Conservation (phyloP, 148 eudicot genomes). For the Talinum fruticosum region DNA sequence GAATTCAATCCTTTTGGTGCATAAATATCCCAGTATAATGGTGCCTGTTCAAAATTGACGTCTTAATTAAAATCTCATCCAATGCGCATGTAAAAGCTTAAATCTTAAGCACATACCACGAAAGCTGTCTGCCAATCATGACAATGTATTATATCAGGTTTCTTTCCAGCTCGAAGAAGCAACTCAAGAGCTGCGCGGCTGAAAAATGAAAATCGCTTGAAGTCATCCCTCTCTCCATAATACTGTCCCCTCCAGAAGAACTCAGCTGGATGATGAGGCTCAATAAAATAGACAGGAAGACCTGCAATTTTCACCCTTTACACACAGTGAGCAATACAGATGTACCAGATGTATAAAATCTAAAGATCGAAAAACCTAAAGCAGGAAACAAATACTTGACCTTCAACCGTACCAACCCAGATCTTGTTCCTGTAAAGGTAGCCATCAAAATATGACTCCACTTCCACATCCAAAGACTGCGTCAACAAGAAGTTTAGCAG, state of each 20-base stretch:
- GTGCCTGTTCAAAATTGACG: constrained; percentile 49
- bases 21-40: constrained; percentile 92
- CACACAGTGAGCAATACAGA: constrained; percentile 14
- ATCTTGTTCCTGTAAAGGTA: constrained; percentile 66
- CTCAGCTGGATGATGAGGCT: constrained; percentile 83
- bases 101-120: constrained; percentile 50
- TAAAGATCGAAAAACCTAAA: not conserved
- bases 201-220: constrained; percentile 87
- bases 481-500: constrained; percentile 18
- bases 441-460: constrained; percentile 95
- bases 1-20: constrained; percentile 87
- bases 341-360: not conserved
- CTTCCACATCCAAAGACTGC: constrained; percentile 68
- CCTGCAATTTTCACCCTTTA: constrained; percentile 39
- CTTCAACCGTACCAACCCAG: constrained; percentile 97
- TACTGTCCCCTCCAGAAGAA: constrained; percentile 91
- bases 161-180: constrained; percentile 81
- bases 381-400: constrained; percentile 32
- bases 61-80: not conserved
- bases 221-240: constrained; percentile 97
- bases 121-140: constrained; percentile 99
- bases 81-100: not conserved
- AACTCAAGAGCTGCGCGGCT: constrained; percentile 96
- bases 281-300: constrained; percentile 95
- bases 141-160: constrained; percentile 94